Evolutionary conservation across 1,139 yeast species (phyloP), one percentile per base, ranked within the genome.

Genomic region (Candida buenavistaensis): DNA sequence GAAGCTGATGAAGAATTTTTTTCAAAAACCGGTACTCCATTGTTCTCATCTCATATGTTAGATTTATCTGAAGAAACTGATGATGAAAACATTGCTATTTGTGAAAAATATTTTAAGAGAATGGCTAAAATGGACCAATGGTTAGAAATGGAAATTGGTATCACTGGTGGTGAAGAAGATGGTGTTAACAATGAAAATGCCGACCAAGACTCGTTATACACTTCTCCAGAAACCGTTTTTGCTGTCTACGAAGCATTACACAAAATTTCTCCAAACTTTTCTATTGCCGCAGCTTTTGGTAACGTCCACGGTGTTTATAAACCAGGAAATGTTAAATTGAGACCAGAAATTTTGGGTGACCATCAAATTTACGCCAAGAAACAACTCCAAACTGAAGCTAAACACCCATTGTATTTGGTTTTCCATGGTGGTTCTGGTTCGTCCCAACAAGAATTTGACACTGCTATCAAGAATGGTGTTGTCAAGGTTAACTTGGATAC

Each of bases 371-470:
- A 82, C 72, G 89, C 86, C 48, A 72, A 78, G 69, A 69, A 82
- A 68, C 68, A 81, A 59, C 59, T 75, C 51, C 73, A 74, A 50
- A 60, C 83, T 51, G 59, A 64, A 39, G 62, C 68, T 50, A 64
- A 70, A 52, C 75, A 78, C 69, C 98, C 98, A 66, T 76, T 92
- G 62, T 94, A 82, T 85, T 80, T 92, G 59, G 99, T 92, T 51
- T 92, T 92, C 97, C 99, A 92, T 80, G 99, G 99, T 75, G 99
- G 99, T 69, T 92, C 98, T 45, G 99, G 98, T 69, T 94, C 98
- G 36, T 59, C 94, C 51, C 95, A 85, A 72, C 68, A 74, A 50
- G 98, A 94, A 72, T 92, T 86, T 68, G 85, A 86, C 73, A 80
- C 82, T 53, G 98, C 90, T 63, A 92, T 92, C 70, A 68, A 65